A percentile compares a stretch with the other conserved stretches of the same genome.
Conservation (phyloP, 169 alveolate species). For the Ichthyophthirius multifiliis region DNA sequence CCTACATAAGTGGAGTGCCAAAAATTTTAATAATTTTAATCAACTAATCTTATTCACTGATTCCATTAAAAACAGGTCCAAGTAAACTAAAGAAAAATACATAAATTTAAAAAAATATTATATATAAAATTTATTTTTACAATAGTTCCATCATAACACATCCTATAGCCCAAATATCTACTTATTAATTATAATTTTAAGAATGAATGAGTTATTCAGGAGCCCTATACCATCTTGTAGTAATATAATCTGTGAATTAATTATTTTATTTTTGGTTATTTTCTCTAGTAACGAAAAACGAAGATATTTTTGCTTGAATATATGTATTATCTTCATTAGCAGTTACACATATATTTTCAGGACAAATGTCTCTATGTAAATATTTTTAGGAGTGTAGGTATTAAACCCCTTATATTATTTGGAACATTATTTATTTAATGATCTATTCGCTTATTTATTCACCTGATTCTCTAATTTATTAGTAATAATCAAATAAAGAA, state of each 20-base stretch:
- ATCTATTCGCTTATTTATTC: conserved; percentile 55
- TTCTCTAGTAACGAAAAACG: conserved; percentile 37
- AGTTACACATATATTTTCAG: conserved; percentile 31
- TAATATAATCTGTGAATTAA: conserved; percentile 14
- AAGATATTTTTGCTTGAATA: conserved; percentile 24
- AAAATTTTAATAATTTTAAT: conserved; percentile 38
- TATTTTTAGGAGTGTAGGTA: conserved; percentile 25
- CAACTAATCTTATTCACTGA: conserved; percentile 35
- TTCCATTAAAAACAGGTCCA: conserved; percentile 39
- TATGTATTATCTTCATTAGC: not conserved
- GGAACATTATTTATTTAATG: conserved; percentile 23
- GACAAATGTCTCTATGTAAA: conserved; percentile 40
- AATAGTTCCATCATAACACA: conserved; percentile 46
- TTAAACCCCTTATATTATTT: conserved; percentile 15
- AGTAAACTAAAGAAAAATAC: not conserved
- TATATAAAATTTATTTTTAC: not conserved
- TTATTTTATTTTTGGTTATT: not conserved
- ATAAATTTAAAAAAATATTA: not conserved
- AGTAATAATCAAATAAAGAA: conserved; percentile 54
- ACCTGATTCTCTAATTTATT: conserved; percentile 51
- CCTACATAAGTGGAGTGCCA: conserved; percentile 43
- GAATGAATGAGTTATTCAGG: conserved; percentile 54
- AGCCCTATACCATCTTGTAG: conserved; percentile 42
- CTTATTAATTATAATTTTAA: conserved; percentile 31
- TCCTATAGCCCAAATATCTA: conserved; percentile 58